Percentiles rank a stretch among this genome's conserved stretches.
Evolutionary conservation across 805 yeast genomes (phyloP).

Genomic region (Ogataea polymorpha): DNA sequence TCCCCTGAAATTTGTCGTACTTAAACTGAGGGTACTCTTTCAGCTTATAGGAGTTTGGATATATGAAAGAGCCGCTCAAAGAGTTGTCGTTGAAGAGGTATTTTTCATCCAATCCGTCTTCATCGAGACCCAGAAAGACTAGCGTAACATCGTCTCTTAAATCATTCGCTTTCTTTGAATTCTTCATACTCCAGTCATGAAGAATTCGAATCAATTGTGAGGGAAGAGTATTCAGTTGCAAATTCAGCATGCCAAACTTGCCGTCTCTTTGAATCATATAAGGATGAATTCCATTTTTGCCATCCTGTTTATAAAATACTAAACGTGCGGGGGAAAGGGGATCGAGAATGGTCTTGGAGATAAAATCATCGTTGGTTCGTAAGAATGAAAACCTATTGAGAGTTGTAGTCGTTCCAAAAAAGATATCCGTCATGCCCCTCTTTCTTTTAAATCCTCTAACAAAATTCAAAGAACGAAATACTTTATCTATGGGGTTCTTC

Average conservation of each 20-base stretch:
- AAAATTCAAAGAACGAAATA: slow-evolving; percentile 7
- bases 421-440: slow-evolving; percentile 23
- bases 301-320: slow-evolving; percentile 40
- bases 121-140: slow-evolving; percentile 52
- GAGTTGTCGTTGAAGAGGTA: slow-evolving; percentile 22
- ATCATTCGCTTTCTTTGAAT: slow-evolving; percentile 7
- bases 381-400: slow-evolving; percentile 65
- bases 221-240: slow-evolving; percentile 16
- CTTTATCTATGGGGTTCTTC: neutral
- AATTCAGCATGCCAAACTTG: slow-evolving; percentile 8
- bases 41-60: neutral
- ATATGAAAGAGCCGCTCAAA: slow-evolving; percentile 13
- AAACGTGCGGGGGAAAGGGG: slow-evolving; percentile 40
- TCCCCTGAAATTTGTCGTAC: slow-evolving; percentile 49
- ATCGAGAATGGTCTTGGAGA: slow-evolving; percentile 24
- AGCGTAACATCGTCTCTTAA: slow-evolving; percentile 24
- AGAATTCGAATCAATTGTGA: slow-evolving; percentile 13
- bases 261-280: slow-evolving; percentile 8
- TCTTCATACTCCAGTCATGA: slow-evolving; percentile 22
- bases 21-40: slow-evolving; percentile 9
- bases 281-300: slow-evolving; percentile 20
- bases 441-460: slow-evolving; percentile 4
- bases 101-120: slow-evolving; percentile 26
- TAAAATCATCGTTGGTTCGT: slow-evolving; percentile 52
- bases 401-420: slow-evolving; percentile 35